Evolutionary conservation across 2,329 filamentous ascomycete genomes (phyloP), one percentile per base, ranked within the genome.

Genomic region (Xylaria multiplex): DNA sequence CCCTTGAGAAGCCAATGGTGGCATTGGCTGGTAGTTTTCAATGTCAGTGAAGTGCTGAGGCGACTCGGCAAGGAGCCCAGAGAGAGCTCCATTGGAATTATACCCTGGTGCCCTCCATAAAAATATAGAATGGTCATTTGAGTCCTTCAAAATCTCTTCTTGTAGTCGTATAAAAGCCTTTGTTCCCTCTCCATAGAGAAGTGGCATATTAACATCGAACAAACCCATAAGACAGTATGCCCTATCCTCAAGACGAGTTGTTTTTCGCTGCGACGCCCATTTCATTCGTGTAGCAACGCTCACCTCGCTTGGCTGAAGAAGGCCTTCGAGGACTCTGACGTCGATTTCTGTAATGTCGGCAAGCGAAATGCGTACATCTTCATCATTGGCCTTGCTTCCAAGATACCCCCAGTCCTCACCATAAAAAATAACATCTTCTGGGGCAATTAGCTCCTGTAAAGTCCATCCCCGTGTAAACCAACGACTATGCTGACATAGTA

Each of bases 181-280:
- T 6, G 16, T 52, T 16, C 67, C 64, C 19, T 69, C 67, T 24
- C 64, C 64, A 37, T 69, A 69, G 3, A 66, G 57, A 7, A 69
- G 56, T 2, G 67, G 67, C 67, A 67, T 69, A 48, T 66, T 66
- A 19, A 69, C 64, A n/a, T 67, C 60, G 35, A 69, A 69, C 16
- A 66, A 49, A 5, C 67, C 64, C 64, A 69, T 67, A 2, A 69
- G 60, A 59, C 64, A 64, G 37, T 69, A 69, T 32, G 64, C 60
- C 11, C 27, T 43, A 45, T 69, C 64, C 43, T 69, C 67, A 6
- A 49, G 24, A 0, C 67, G 67, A 22, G 64, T 69, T 5, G 67
- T 69, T 27, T 66, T 7, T 6, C 64, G 60, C 3, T 49, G 32
- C 13, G 67, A 66, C 22, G 67, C 60, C 67, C 64, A 69, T 64